phyloP scores from a whole-genome alignment of 192 early-diverging fungal species.

The Coemansia reversa region DNA sequence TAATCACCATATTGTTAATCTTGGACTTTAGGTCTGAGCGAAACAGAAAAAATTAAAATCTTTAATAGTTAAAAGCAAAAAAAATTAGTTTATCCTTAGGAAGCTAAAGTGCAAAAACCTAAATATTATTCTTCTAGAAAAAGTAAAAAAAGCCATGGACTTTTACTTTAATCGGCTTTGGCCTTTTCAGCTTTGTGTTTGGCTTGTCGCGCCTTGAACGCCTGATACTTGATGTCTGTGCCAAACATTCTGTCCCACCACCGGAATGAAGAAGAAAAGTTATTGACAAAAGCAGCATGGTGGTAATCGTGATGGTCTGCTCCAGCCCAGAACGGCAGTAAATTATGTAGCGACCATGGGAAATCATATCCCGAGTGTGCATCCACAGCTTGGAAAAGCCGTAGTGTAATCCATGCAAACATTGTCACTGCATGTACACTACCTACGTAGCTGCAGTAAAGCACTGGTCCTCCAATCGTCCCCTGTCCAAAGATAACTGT shows the following conservation, averaged over 20 bases:
- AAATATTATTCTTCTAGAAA: not conserved
- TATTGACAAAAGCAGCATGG: conserved; percentile 77
- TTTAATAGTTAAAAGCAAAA: too few relatives aligned
- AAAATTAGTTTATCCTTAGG: conserved; percentile 7
- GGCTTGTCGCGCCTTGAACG: conserved; percentile 48
- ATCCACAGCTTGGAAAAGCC: conserved; percentile 81
- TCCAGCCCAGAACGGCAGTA: conserved; percentile 86
- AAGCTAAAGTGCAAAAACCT: too few relatives aligned
- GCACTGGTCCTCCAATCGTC: conserved; percentile 75
- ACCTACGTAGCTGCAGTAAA: conserved; percentile 64
- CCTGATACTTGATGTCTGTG: conserved; percentile 77
- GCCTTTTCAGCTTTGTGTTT: conserved; percentile 14
- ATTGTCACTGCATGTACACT: conserved; percentile 84
- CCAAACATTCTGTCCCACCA: conserved; percentile 90
- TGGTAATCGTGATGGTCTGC: conserved; percentile 95
- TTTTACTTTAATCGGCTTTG: not conserved
- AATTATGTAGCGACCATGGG: conserved; percentile 88
- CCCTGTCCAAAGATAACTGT: conserved; percentile 82
- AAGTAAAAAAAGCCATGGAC: too few relatives aligned
- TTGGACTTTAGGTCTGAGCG: too few relatives aligned
- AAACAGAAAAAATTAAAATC: too few relatives aligned
- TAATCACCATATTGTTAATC: too few relatives aligned
- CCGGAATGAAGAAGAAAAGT: conserved; percentile 82
- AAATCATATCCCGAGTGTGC: conserved; percentile 95
- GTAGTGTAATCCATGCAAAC: conserved; percentile 77